Conservation (phyloP, 2,329 filamentous ascomycete species). For the Fusarium goolgardi region DNA sequence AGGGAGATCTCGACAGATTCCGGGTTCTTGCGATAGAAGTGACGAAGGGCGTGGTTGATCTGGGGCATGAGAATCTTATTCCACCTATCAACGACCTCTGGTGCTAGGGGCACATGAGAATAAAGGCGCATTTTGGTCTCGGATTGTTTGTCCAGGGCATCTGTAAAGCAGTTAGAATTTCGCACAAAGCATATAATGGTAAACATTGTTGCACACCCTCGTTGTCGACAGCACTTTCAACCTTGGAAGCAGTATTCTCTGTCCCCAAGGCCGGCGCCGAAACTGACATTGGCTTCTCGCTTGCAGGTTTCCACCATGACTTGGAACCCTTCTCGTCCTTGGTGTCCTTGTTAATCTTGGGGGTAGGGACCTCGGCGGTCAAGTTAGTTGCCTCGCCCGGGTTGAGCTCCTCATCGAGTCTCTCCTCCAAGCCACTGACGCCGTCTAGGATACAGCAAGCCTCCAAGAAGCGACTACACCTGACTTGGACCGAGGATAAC, state of each 20-base stretch:
- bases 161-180: slow-evolving; percentile 32
- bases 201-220: slow-evolving; percentile 32
- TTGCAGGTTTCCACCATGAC: background rate
- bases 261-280: slow-evolving; percentile 4
- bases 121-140: slow-evolving; percentile 66
- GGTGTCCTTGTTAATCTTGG: slow-evolving; percentile 31
- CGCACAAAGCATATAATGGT: no score
- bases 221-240: slow-evolving; percentile 23
- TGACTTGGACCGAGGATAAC: slow-evolving; percentile 64
- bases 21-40: slow-evolving; percentile 77
- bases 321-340: slow-evolving; percentile 32
- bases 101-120: slow-evolving; percentile 67
- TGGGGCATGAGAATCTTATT: slow-evolving; percentile 77
- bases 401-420: slow-evolving; percentile 61
- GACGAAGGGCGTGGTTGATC: slow-evolving; percentile 75
- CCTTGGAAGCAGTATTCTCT: slow-evolving; percentile 9
- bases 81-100: slow-evolving; percentile 76
- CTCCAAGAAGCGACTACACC: slow-evolving; percentile 68
- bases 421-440: slow-evolving; percentile 66
- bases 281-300: slow-evolving; percentile 35
- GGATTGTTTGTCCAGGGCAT: slow-evolving; percentile 41
- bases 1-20: slow-evolving; percentile 84
- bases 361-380: background rate
- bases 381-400: slow-evolving; percentile 29
- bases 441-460: slow-evolving; percentile 71